Conservation (phyloP, 2,329 filamentous ascomycete genomes). For the Nakataea oryzae region DNA sequence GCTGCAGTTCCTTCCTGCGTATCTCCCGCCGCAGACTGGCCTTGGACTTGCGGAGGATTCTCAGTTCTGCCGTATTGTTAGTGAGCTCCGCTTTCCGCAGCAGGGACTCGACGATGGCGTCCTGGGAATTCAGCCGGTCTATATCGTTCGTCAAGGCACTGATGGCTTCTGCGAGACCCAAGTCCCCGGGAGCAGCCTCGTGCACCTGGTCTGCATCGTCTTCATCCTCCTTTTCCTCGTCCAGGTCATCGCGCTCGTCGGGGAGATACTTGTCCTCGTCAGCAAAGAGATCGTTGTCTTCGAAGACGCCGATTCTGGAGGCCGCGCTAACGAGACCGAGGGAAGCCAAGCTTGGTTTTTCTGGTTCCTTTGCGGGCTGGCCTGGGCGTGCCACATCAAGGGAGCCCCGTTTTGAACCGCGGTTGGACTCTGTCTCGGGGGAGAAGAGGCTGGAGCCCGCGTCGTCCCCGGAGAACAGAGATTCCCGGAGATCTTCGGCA, state of each 20-base stretch:
- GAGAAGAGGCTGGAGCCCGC: conserved; percentile 37
- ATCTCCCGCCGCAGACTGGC: conserved; percentile 89
- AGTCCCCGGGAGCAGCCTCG: conserved; percentile 86
- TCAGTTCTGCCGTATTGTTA: conserved; percentile 87
- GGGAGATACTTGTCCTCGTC: conserved; percentile 79
- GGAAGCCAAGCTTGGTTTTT: conserved; percentile 82
- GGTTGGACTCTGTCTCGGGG: conserved; percentile 1
- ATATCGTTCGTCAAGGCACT: conserved; percentile 81
- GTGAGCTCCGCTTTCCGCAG: conserved; percentile 92
- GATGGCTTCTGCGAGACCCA: conserved; percentile 89
- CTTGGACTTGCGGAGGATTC: conserved; percentile 88
- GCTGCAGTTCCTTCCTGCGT: conserved; percentile 84
- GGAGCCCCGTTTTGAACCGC: conserved; percentile 14
- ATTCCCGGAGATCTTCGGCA: conserved; percentile 53
- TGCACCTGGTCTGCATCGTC: conserved; percentile 75
- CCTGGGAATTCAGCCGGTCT: conserved; percentile 76
- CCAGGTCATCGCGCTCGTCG: conserved; percentile 71
- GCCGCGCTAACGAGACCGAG: conserved; percentile 82
- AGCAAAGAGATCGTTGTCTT: conserved; percentile 84
- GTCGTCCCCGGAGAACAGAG: conserved; percentile 50
- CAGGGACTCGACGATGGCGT: conserved; percentile 82
- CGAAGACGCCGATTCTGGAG: conserved; percentile 83
- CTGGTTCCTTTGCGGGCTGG: conserved; percentile 24
- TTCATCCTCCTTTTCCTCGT: conserved; percentile 43
- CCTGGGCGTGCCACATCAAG: conserved; percentile 21